These are phyloP conservation scores for Arthrobotrys iridis DNA, from an alignment of 2,329 filamentous ascomycete genomes.

Conservation along the genomic window DNA sequence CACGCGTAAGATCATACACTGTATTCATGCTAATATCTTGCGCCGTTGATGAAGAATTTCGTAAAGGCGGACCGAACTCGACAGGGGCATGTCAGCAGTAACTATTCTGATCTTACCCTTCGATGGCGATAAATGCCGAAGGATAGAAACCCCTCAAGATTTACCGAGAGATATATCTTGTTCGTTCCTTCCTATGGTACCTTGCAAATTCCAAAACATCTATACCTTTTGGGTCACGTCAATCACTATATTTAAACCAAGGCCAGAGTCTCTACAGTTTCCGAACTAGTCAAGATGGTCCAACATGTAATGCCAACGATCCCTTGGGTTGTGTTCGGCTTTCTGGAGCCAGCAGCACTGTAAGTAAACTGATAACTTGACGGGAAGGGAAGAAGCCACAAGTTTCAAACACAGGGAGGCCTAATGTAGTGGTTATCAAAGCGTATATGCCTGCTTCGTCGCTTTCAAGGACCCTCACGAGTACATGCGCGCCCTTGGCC, in stretches of 20 bases:
- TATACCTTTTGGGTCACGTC: too few relatives aligned
- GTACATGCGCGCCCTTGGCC: conserved; percentile 59
- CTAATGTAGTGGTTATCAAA: background rate
- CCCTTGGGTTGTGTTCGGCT: conserved; percentile 27
- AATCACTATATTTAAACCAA: too few relatives aligned
- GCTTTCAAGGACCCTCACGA: conserved; percentile 57
- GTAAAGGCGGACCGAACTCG: background rate
- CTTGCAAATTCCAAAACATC: background rate
- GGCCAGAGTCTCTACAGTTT: too few relatives aligned
- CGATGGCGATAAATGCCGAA: background rate
- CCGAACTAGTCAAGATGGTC: conserved; percentile 23
- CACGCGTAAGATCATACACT: background rate
- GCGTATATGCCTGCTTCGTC: conserved; percentile 26
- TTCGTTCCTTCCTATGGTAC: background rate
- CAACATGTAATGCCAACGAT: conserved; percentile 40
- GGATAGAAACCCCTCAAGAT: background rate
- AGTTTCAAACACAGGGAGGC: background rate
- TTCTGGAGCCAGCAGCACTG: conserved; percentile 12
- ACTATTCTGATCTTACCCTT: background rate
- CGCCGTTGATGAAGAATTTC: background rate
- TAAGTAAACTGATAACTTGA: conserved; percentile 10
- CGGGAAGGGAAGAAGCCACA: too few relatives aligned
- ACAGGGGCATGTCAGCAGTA: conserved; percentile 1
- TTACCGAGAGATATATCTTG: background rate
- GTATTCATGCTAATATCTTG: too few relatives aligned